These are phyloP conservation scores for Trametes cinnabarina DNA, from an alignment of 768 basidiomycete species.

Conservation along the genomic window DNA sequence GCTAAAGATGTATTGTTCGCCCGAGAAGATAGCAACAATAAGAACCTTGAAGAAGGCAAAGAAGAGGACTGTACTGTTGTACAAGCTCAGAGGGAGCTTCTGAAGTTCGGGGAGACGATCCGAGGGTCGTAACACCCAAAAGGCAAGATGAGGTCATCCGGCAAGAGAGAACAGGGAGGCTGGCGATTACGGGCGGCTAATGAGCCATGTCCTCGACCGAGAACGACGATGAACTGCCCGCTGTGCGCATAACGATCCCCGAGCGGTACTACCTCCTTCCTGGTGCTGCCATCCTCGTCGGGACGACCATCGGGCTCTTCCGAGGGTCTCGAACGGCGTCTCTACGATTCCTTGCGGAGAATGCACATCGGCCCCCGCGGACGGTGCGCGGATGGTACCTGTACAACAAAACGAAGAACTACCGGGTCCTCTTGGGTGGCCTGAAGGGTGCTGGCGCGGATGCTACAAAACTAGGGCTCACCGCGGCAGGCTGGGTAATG, in stretches of 20 bases:
- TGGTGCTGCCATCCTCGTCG: conserved; percentile 55
- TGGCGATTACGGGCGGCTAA: conserved; percentile 5
- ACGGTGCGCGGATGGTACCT: conserved; percentile 93
- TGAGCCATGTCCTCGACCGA: conserved; percentile 22
- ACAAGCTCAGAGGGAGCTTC: neutral
- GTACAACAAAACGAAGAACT: conserved; percentile 96
- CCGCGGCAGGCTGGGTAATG: conserved; percentile 48
- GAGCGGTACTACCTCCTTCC: conserved; percentile 63
- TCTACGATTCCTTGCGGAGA: conserved; percentile 86
- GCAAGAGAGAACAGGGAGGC: neutral
- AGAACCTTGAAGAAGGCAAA: too few relatives aligned
- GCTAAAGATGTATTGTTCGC: too few relatives aligned
- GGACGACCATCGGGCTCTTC: conserved; percentile 68
- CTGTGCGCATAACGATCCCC: conserved; percentile 45
- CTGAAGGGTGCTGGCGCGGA: conserved; percentile 65
- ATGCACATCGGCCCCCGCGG: conserved; percentile 81
- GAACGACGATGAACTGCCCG: conserved; percentile 20
- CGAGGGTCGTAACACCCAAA: neutral
- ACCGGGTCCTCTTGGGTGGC: conserved; percentile 72
- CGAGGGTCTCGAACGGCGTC: conserved; percentile 70
- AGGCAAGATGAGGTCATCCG: conserved; percentile 16
- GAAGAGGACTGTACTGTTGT: neutral
- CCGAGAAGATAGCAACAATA: too few relatives aligned
- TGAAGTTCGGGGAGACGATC: neutral
- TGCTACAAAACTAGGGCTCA: conserved; percentile 47